Percentiles rank a stretch among this genome's conserved stretches.
phyloP scores from a whole-genome alignment of 2,329 filamentous ascomycete species.

The Metarhizium anisopliae region DNA sequence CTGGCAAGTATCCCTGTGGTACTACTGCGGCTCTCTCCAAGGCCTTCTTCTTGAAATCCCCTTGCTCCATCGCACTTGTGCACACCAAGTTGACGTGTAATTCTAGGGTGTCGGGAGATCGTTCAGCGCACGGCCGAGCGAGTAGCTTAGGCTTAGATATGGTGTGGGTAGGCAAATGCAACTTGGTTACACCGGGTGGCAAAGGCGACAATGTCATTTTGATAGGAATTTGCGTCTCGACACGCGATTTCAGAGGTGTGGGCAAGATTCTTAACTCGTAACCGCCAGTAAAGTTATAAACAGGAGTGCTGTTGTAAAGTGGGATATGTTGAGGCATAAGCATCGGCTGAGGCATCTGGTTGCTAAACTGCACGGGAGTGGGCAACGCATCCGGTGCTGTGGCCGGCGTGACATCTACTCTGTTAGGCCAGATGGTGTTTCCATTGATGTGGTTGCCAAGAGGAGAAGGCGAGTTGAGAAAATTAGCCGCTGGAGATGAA shows the following conservation, averaged over 20 bases:
- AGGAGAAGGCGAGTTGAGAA: conserved; percentile 40
- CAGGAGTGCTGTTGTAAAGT: conserved; percentile 13
- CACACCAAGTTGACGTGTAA: conserved; percentile 78
- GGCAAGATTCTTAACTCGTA: conserved; percentile 52
- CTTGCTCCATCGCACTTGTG: conserved; percentile 80
- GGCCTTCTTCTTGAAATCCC: conserved; percentile 56
- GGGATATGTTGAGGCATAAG: conserved; percentile 23
- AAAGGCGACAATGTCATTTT: conserved; percentile 69
- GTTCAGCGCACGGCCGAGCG: conserved; percentile 59
- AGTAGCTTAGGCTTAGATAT: conserved; percentile 92
- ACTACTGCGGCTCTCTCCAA: conserved; percentile 43
- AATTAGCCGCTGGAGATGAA: conserved; percentile 36
- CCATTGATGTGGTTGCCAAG: conserved; percentile 23
- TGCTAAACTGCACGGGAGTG: conserved; percentile 16
- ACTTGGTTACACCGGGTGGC: conserved; percentile 64
- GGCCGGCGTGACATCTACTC: conserved; percentile 16
- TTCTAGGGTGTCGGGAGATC: conserved; percentile 66
- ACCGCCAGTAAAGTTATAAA: conserved; percentile 22
- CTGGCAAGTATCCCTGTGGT: conserved; percentile 26
- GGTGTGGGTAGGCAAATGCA: conserved; percentile 81
- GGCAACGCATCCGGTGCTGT: conserved; percentile 15
- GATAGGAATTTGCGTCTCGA: conserved; percentile 93
- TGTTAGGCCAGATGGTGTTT: conserved; percentile 27
- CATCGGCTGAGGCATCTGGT: conserved; percentile 17
- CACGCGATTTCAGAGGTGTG: conserved; percentile 73